A percentile compares a stretch with the other conserved stretches of the same genome.
Evolutionary conservation across 2,329 filamentous ascomycete species (phyloP).

Genomic region (Didymella sp.): DNA sequence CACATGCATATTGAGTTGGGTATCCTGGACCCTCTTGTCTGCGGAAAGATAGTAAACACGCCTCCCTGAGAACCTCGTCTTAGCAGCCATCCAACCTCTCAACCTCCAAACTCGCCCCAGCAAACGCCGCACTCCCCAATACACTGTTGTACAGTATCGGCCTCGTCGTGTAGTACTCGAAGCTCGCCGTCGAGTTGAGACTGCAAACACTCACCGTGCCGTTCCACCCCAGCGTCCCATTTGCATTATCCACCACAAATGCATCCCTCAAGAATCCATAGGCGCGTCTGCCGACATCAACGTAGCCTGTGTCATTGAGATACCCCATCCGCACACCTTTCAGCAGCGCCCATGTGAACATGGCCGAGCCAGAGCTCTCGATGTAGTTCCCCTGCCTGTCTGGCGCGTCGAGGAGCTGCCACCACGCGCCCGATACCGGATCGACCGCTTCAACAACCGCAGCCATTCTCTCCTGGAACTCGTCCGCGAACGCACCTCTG

Average conservation of each 20-base stretch:
- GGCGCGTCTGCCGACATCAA: slow-evolving; percentile 44
- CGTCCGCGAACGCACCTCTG: neutral
- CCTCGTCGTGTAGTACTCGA: slow-evolving; percentile 27
- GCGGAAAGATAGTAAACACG: too few relatives aligned
- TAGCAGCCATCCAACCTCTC: slow-evolving; percentile 17
- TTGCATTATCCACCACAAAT: slow-evolving; percentile 29
- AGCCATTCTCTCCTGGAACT: neutral
- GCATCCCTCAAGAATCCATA: slow-evolving; percentile 41
- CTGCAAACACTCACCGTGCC: slow-evolving; percentile 42
- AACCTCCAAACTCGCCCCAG: slow-evolving; percentile 33
- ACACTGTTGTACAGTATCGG: slow-evolving; percentile 35
- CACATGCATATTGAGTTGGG: too few relatives aligned
- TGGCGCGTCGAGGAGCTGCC: slow-evolving; percentile 62
- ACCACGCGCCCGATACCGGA: slow-evolving; percentile 58
- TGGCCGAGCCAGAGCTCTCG: slow-evolving; percentile 65
- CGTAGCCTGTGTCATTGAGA: neutral
- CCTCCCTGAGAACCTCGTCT: neutral
- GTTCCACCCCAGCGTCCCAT: slow-evolving; percentile 41
- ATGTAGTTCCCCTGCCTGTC: slow-evolving; percentile 63
- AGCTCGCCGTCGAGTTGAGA: slow-evolving; percentile 31
- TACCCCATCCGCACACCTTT: slow-evolving; percentile 55
- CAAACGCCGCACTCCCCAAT: slow-evolving; percentile 42
- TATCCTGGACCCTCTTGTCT: too few relatives aligned
- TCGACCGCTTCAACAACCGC: slow-evolving; percentile 28
- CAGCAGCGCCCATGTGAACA: slow-evolving; percentile 64